A percentile compares a stretch with the other conserved stretches of the same genome.
Evolutionary conservation across 805 yeast genomes (phyloP).

Genomic region (Spathaspora gorwiae): DNA sequence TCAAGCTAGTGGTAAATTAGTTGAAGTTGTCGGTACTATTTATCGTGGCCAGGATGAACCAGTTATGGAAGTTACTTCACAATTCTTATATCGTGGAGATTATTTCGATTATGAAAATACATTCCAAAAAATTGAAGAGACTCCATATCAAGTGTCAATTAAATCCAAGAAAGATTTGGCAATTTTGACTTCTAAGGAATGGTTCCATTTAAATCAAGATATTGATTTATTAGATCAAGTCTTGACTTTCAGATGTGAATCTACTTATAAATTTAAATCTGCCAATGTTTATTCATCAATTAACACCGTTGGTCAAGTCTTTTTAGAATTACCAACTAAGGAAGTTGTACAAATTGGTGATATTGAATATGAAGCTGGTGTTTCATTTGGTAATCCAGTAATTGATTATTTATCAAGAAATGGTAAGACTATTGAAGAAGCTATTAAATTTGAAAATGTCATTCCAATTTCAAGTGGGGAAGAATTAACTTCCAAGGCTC

Average conservation of each 20-base stretch:
- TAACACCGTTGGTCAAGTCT: conserved; percentile 77
- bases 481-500: conserved; percentile 70
- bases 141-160: conserved; percentile 76
- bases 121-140: conserved; percentile 81
- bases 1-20: conserved; percentile 90
- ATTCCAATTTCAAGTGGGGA: conserved; percentile 75
- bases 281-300: conserved; percentile 74
- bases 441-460: conserved; percentile 81
- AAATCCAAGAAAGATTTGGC: conserved; percentile 84
- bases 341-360: conserved; percentile 81
- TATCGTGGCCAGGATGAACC: conserved; percentile 62
- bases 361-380: conserved; percentile 84
- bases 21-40: conserved; percentile 89
- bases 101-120: conserved; percentile 88
- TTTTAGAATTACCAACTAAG: conserved; percentile 85
- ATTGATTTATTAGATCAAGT: conserved; percentile 73
- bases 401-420: conserved; percentile 87
- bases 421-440: conserved; percentile 93
- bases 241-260: conserved; percentile 83
- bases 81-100: conserved; percentile 93
- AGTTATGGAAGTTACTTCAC: conserved; percentile 90
- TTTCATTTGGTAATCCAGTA: conserved; percentile 96
- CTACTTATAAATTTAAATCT: conserved; percentile 76
- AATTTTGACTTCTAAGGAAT: conserved; percentile 89
- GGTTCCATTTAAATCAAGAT: conserved; percentile 82